Base-by-base conservation (phyloP, 345 rosid genomes). In the Boechera stricta region DNA sequence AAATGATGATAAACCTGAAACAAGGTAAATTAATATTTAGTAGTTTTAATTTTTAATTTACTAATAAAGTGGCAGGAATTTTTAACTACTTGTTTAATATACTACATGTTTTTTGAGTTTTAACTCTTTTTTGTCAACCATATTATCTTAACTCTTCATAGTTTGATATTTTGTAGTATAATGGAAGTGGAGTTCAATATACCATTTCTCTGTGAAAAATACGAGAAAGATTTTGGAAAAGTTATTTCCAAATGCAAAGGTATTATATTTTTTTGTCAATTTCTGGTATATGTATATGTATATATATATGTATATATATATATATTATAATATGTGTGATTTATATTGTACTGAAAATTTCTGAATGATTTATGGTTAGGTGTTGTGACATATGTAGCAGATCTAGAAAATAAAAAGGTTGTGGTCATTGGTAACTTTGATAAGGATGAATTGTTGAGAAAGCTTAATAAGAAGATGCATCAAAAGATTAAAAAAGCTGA, bases 361-460 rank as follows among this genome's bases (percentile, higher is more conserved):
- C 6, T 54, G 5, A 41, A 29, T 42, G 39, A 16, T 58, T 32
- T 24, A 69, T 56, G 64, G 6, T 69, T 29, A 69, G 64, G 73
- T 9, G 62, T 55, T 69, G 39, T 29, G 42, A 41, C 24, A 41
- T 55, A 35, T 41, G 31, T 42, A 35, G 11, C 11, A 2, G 41
- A 70, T 57, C 2, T 42, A 16, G 44, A 70, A 57, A 29, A 70
- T 4, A 57, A 58, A 31, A 70, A 15, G 35, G 13, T 57, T 31
- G 44, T 70, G 33, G 74, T 70, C 18, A 29, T 26, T 35, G 74
- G 65, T 31, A 47, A 57, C 54, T 70, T 70, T 32, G 64, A 70
- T 26, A 36, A 57, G 6, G 42, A 70, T 6, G n/a, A 57, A 44
- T 8, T 70, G 24, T 18, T 11, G 18, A 15, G 16, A 18, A 44